Evolutionary conservation across 179 eudicot genomes (phyloP).

Genomic region (Carnegiea gigantea): DNA sequence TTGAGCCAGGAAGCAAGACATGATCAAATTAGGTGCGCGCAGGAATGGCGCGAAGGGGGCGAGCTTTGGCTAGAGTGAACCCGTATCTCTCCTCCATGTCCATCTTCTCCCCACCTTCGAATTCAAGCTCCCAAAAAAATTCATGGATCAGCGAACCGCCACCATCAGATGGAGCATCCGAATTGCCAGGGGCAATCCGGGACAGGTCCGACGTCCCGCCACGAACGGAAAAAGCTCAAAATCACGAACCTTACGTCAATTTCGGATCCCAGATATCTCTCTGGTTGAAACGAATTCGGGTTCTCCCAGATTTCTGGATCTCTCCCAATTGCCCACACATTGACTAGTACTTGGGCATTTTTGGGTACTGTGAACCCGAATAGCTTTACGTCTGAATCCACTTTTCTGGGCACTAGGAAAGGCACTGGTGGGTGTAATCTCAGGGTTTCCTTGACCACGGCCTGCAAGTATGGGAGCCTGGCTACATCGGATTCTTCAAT

Average conservation of each 20-base stretch:
- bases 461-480: conserved; percentile 3
- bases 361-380: conserved; percentile 5
- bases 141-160: neutral
- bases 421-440: conserved; percentile 12
- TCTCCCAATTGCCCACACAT: conserved; percentile 17
- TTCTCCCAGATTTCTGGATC: conserved; percentile 2
- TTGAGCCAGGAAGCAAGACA: too few species aligned
- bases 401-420: conserved; percentile 1
- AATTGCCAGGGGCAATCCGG: conserved; percentile 13
- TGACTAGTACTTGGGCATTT: conserved; percentile 8
- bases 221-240: conserved; percentile 14
- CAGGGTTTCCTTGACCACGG: conserved; percentile 3
- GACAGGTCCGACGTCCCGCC: neutral
- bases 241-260: conserved; percentile 10
- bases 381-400: neutral
- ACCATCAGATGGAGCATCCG: neutral
- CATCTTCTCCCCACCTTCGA: neutral
- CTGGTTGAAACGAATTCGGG: conserved; percentile 11
- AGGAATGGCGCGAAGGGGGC: neutral
- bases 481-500: neutral
- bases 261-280: conserved; percentile 1
- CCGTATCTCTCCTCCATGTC: neutral
- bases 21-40: neutral
- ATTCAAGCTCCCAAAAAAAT: neutral
- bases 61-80: neutral